These are phyloP conservation scores for Solanum microdontum DNA, from an alignment of 257 asterid genomes.

Conservation along the genomic window DNA sequence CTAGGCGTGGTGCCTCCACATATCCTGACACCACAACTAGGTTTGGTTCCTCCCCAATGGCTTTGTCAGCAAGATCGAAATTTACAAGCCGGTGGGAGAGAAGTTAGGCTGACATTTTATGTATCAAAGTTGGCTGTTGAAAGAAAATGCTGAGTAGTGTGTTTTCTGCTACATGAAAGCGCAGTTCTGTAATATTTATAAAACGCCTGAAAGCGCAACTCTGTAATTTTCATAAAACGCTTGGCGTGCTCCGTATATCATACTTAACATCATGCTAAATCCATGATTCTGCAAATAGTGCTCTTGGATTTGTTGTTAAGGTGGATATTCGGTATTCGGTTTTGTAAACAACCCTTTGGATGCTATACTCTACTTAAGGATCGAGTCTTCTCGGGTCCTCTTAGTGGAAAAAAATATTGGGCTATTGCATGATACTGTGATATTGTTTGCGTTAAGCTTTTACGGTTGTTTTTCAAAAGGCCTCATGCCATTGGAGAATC, in stretches of 20 bases:
- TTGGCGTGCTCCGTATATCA: not conserved
- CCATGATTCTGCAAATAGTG: not conserved
- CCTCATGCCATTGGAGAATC: not conserved
- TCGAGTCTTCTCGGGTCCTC: not conserved
- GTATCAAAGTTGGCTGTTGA: not conserved
- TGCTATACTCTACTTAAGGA: not conserved
- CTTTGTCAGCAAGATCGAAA: constrained; percentile 14
- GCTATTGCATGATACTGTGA: not conserved
- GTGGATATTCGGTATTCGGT: not conserved
- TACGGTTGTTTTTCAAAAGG: not conserved
- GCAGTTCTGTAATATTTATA: not conserved
- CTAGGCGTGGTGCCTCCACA: not conserved
- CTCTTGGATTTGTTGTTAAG: not conserved
- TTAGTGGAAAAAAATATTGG: not conserved
- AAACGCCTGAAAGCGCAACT: not conserved
- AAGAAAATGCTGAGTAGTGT: not conserved
- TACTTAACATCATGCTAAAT: not conserved
- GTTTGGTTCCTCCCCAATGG: not conserved
- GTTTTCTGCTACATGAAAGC: not conserved
- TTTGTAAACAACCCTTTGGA: not conserved
- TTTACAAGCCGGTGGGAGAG: constrained; percentile 1
- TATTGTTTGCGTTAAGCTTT: not conserved
- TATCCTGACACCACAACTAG: not conserved
- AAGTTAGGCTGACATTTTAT: not conserved
- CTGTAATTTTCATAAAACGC: not conserved